Conservation (phyloP, 345 rosid species). For the Isatis tinctoria region DNA sequence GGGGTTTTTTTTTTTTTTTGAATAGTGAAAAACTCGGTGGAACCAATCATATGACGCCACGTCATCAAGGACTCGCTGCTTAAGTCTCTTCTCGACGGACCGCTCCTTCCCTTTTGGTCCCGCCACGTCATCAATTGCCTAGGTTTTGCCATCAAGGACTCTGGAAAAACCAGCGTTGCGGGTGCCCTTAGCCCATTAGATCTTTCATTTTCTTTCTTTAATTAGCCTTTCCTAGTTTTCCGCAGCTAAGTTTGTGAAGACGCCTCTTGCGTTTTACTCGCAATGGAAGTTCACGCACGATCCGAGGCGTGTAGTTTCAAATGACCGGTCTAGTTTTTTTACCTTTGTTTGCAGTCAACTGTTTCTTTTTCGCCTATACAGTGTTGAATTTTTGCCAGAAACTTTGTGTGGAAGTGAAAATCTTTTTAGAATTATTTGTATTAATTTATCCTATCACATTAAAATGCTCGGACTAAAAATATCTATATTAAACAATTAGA, state of each 20-base stretch:
- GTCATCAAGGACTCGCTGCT: no score
- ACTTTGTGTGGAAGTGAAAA: neutral
- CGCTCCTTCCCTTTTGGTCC: no score
- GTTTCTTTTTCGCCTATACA: neutral
- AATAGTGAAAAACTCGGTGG: no score
- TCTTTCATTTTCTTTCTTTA: neutral
- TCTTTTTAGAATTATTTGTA: neutral
- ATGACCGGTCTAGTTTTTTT: neutral
- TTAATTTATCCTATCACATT: no score
- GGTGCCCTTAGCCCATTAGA: slow-evolving; percentile 7
- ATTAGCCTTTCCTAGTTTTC: slow-evolving; percentile 7
- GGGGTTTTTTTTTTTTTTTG: no score
- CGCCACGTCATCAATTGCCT: no score
- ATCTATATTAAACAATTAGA: no score
- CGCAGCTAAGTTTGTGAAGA: neutral
- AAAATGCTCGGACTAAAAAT: neutral
- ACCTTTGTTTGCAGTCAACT: neutral
- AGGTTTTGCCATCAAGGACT: no score
- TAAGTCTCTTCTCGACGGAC: no score
- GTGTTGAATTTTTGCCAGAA: neutral
- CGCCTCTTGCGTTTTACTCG: neutral
- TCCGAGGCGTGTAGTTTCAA: neutral
- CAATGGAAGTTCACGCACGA: neutral
- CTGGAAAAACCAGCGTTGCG: no score
- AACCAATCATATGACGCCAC: no score